Conservation (phyloP, 192 early-diverging fungal species). For the Rhizophagus clarus region DNA sequence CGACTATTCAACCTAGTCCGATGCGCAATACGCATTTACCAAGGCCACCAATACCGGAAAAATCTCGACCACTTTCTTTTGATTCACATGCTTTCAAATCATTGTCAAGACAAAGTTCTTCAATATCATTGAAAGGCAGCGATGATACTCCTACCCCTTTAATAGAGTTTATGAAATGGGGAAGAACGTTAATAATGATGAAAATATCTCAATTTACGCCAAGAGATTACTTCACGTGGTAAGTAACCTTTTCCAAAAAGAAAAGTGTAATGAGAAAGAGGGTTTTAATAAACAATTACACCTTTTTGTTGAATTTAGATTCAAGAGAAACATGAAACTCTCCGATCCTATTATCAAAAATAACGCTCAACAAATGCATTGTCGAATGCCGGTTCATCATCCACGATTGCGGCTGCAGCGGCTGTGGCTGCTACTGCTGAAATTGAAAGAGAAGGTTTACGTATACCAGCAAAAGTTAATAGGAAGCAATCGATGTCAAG, state of each 20-base stretch:
- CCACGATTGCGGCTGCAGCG: background rate
- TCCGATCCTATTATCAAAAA: constrained; percentile 30
- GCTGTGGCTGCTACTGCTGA: background rate
- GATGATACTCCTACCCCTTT: background rate
- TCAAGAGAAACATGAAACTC: constrained; percentile 29
- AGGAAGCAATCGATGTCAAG: constrained; percentile 28
- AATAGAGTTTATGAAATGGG: constrained; percentile 25
- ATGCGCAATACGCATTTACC: constrained; percentile 22
- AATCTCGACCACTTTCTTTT: constrained; percentile 18
- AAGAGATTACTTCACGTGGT: constrained; percentile 46
- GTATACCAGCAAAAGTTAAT: constrained; percentile 17
- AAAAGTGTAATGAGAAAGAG: background rate
- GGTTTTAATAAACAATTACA: background rate
- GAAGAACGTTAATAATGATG: constrained; percentile 33
- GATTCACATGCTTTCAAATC: constrained; percentile 12
- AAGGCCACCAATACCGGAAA: constrained; percentile 14
- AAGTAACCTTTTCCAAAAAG: background rate
- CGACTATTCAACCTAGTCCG: constrained; percentile 15
- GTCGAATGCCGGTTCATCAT: constrained; percentile 2
- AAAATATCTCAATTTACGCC: constrained; percentile 40
- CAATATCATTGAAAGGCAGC: constrained; percentile 7
- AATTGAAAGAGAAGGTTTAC: constrained; percentile 16
- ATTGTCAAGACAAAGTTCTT: constrained; percentile 14
- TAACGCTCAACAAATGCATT: constrained; percentile 25
- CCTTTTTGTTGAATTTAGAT: background rate